A percentile compares a stretch with the other conserved stretches of the same genome.
Conservation (phyloP, 176 grass and related monocot species). For the Triticum timopheevii region DNA sequence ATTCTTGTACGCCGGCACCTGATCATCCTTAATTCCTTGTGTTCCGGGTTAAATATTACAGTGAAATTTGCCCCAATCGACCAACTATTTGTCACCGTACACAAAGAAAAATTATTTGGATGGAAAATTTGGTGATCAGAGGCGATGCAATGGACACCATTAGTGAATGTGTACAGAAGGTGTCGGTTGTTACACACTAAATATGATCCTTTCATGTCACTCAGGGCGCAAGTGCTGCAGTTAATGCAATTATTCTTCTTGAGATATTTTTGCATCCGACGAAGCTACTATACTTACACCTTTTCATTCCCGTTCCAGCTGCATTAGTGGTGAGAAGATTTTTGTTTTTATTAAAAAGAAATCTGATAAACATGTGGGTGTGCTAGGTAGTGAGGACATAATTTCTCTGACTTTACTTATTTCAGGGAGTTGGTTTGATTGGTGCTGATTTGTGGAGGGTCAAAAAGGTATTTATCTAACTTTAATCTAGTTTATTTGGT, state of each 20-base stretch:
- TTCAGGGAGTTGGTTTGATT: conserved; percentile 69
- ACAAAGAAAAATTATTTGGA: neutral
- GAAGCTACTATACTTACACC: conserved; percentile 52
- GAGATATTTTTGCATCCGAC: conserved; percentile 75
- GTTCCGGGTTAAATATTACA: too few relatives aligned
- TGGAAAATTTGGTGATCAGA: neutral
- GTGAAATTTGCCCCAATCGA: neutral
- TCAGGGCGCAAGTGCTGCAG: conserved; percentile 93
- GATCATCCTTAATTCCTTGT: too few relatives aligned
- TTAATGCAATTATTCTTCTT: conserved; percentile 82
- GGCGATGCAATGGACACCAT: neutral
- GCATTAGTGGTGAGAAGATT: conserved; percentile 52
- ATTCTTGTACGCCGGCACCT: too few relatives aligned
- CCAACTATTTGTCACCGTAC: neutral
- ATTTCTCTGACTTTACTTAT: conserved; percentile 24
- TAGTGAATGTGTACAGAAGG: neutral
- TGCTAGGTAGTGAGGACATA: neutral
- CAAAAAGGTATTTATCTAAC: conserved; percentile 47
- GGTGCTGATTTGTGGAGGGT: conserved; percentile 61
- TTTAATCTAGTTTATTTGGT: neutral
- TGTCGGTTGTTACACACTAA: neutral
- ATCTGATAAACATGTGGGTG: neutral
- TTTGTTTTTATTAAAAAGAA: neutral
- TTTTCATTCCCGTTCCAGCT: conserved; percentile 78
- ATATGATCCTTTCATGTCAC: conserved; percentile 33